Evolutionary conservation across 1,284 basidiomycete genomes (phyloP).

Genomic region (Sanghuangporus baumii): DNA sequence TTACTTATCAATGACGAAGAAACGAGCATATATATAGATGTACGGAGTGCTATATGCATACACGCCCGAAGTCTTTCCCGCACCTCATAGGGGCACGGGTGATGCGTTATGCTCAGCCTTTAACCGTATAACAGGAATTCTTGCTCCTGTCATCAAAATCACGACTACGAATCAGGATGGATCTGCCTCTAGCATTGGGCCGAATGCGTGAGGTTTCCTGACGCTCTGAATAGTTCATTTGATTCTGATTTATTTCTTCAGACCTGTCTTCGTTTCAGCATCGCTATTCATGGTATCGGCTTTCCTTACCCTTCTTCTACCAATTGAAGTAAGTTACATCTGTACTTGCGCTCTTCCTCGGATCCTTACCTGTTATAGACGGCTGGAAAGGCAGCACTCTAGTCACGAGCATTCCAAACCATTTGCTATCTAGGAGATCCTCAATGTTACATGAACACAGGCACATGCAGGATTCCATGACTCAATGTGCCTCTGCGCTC

Average conservation of each 20-base stretch:
- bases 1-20: neutral
- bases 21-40: constrained; percentile 32
- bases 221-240: constrained; percentile 22
- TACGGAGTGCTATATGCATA: constrained; percentile 60
- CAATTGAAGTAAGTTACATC: constrained; percentile 46
- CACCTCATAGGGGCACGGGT: constrained; percentile 58
- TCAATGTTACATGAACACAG: no score
- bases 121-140: constrained; percentile 51
- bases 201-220: constrained; percentile 28
- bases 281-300: constrained; percentile 46
- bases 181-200: constrained; percentile 12
- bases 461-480: no score
- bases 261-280: constrained; percentile 53
- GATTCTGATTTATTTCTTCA: constrained; percentile 23
- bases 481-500: no score
- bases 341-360: neutral
- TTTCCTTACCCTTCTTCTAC: constrained; percentile 44
- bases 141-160: constrained; percentile 50
- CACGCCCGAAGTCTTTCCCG: constrained; percentile 62
- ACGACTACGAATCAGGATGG: constrained; percentile 29
- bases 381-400: neutral
- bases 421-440: no score
- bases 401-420: no score
- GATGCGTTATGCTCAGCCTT: constrained; percentile 51
- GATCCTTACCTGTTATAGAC: neutral